These are phyloP conservation scores for Didymella glomerata DNA, from an alignment of 2,329 filamentous ascomycete species.

Conservation along the genomic window DNA sequence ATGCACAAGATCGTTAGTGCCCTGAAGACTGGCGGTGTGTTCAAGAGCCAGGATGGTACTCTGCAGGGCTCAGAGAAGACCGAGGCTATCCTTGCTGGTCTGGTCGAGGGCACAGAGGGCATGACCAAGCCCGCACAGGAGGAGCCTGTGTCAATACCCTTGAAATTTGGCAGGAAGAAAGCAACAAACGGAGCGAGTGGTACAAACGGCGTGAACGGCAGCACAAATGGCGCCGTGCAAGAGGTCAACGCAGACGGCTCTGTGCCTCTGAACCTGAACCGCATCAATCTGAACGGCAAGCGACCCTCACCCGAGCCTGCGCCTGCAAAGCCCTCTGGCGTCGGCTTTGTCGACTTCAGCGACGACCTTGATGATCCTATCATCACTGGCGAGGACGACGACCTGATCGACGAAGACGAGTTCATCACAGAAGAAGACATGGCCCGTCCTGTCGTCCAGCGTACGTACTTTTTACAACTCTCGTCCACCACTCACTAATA, in stretches of 20 bases:
- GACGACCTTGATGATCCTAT: slow-evolving; percentile 67
- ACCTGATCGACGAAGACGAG: slow-evolving; percentile 89
- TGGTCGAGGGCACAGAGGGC: slow-evolving; percentile 69
- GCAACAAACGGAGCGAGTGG: slow-evolving; percentile 44
- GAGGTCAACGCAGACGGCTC: slow-evolving; percentile 48
- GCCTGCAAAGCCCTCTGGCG: slow-evolving; percentile 42
- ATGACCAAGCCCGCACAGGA: slow-evolving; percentile 77
- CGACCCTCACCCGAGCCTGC: slow-evolving; percentile 50
- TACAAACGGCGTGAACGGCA: slow-evolving; percentile 30
- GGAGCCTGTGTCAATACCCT: slow-evolving; percentile 64
- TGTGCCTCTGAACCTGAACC: slow-evolving; percentile 43
- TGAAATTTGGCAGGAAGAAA: slow-evolving; percentile 73
- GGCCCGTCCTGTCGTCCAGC: slow-evolving; percentile 77
- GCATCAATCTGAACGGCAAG: slow-evolving; percentile 53
- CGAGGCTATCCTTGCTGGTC: slow-evolving; percentile 85
- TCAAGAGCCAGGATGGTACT: slow-evolving; percentile 73
- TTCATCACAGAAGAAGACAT: slow-evolving; percentile 87
- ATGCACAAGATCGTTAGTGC: slow-evolving; percentile 74
- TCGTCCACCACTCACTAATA: slow-evolving; percentile 15
- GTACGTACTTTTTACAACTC: slow-evolving; percentile 63
- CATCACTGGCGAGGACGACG: slow-evolving; percentile 72
- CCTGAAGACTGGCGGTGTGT: slow-evolving; percentile 72
- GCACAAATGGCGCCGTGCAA: slow-evolving; percentile 31
- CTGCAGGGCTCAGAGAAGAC: slow-evolving; percentile 66
- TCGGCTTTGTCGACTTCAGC: slow-evolving; percentile 67